Evolutionary conservation across 495 filamentous ascomycete genomes (phyloP), one percentile per base, ranked within the genome.

Genomic region (Xylaria venustula): DNA sequence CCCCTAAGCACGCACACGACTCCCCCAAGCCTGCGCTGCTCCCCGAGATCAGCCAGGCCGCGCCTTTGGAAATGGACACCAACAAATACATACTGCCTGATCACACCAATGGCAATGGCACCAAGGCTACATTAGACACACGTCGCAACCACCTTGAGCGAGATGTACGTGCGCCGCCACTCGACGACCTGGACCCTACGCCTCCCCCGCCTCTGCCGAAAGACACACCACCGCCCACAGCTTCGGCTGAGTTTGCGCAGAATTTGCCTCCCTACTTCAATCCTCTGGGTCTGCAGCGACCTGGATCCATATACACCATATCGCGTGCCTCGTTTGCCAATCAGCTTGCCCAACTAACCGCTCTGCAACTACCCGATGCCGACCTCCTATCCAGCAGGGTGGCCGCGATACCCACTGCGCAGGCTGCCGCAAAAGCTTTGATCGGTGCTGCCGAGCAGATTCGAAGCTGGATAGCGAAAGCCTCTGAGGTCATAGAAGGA

Each of bases 241-340:
- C 73, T 23, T 66, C 70, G 49, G 69, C 69, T 20, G 69, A 76
- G 7, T 79, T 76, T 58, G 66, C 71, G 22, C 72, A 73, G 6
- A 78, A 82, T 62, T 67, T 71, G 14, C 63, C 77, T 49, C 57
- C 77, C 30, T 76, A 75, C 59, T 84, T 84, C 55, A 85, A 82
- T 49, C 80, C 81, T 4, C 75, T 84, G 19, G 79, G 81, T 19
- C 73, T 83, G 30, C 70, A 73, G 40, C 81, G 90, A 36, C 75
- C 89, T 8, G 85, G 87, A n/a, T 93, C 90, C 12, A 88, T 93
- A 25, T 96, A 91, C 71, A 94, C 93, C 0, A 83, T 98, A 61
- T 94, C 91, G 5, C 87, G 92, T 32, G 87, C 87, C 40, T 94
- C 92, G 0, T 96, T 98, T 67, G 88, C 90, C 23, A 92, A 90